phyloP scores from a whole-genome alignment of 177 flowering plant species.

The Vitis hybrid region DNA sequence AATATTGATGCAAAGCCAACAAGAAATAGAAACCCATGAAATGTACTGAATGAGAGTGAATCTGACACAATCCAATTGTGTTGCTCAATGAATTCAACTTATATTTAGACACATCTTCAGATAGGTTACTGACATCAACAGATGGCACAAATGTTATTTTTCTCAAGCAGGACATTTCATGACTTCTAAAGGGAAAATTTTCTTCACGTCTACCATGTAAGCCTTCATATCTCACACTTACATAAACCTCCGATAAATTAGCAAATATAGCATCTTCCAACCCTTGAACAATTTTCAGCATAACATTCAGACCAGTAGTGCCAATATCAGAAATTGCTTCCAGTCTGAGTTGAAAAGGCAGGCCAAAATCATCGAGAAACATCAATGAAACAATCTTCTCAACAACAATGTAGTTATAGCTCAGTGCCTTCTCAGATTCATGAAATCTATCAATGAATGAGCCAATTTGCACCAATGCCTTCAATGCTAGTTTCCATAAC shows the following conservation, averaged over 20 bases:
- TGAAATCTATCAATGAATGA: slow-evolving; percentile 39
- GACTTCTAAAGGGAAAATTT: background rate
- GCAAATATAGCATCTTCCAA: slow-evolving; percentile 56
- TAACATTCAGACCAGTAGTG: slow-evolving; percentile 35
- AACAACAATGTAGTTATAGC: slow-evolving; percentile 56
- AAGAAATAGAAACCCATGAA: no score
- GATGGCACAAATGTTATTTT: background rate
- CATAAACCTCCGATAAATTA: slow-evolving; percentile 50
- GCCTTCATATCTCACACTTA: slow-evolving; percentile 32
- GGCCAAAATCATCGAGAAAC: slow-evolving; percentile 31
- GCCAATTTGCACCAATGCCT: slow-evolving; percentile 69
- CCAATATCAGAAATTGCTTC: slow-evolving; percentile 72
- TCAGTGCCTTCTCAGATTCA: slow-evolving; percentile 48
- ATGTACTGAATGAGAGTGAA: no score
- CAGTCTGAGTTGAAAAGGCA: slow-evolving; percentile 55
- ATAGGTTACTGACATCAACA: background rate
- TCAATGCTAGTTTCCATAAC: slow-evolving; percentile 62
- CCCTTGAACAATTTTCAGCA: slow-evolving; percentile 54
- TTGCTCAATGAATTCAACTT: background rate
- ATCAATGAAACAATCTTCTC: slow-evolving; percentile 50
- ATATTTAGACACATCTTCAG: background rate
- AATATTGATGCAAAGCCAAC: no score
- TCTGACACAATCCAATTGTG: background rate
- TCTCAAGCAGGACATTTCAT: slow-evolving; percentile 1
- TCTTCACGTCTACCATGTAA: slow-evolving; percentile 1